phyloP scores from a whole-genome alignment of 2,329 filamentous ascomycete species.

The Elsinoe arachidis region DNA sequence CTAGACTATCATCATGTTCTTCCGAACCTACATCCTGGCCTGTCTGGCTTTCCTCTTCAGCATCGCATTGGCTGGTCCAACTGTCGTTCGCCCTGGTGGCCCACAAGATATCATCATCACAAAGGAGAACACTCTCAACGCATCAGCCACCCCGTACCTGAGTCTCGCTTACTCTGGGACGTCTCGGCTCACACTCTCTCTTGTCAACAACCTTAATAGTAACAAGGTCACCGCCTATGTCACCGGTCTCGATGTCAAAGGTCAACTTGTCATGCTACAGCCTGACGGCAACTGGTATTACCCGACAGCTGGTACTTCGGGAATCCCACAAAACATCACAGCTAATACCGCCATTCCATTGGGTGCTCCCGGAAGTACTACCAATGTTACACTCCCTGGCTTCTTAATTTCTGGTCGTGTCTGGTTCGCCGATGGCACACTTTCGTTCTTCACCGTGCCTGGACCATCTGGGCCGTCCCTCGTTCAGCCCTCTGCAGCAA shows the following conservation, averaged over 20 bases:
- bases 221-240: slow-evolving; percentile 38
- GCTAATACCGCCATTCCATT: slow-evolving; percentile 38
- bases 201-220: slow-evolving; percentile 39
- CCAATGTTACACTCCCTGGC: slow-evolving; percentile 34
- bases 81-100: slow-evolving; percentile 19
- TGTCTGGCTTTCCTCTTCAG: slow-evolving; percentile 10
- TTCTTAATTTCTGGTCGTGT: slow-evolving; percentile 37
- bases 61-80: slow-evolving; percentile 17
- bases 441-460: slow-evolving; percentile 37
- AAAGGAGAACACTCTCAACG: slow-evolving; percentile 21
- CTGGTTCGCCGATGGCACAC: slow-evolving; percentile 38
- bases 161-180: background rate
- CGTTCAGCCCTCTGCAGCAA: slow-evolving; percentile 42
- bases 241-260: slow-evolving; percentile 35
- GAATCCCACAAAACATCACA: slow-evolving; percentile 32
- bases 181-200: slow-evolving; percentile 17
- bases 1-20: background rate
- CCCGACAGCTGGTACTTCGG: slow-evolving; percentile 31
- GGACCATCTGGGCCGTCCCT: slow-evolving; percentile 28
- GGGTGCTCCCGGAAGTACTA: slow-evolving; percentile 30
- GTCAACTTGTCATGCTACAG: slow-evolving; percentile 37
- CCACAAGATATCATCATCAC: slow-evolving; percentile 21
- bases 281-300: slow-evolving; percentile 36
- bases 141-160: slow-evolving; percentile 15
- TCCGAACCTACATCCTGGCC: background rate